Evolutionary conservation across 2,329 filamentous ascomycete species (phyloP).

Genomic region (Claviceps purpurea): DNA sequence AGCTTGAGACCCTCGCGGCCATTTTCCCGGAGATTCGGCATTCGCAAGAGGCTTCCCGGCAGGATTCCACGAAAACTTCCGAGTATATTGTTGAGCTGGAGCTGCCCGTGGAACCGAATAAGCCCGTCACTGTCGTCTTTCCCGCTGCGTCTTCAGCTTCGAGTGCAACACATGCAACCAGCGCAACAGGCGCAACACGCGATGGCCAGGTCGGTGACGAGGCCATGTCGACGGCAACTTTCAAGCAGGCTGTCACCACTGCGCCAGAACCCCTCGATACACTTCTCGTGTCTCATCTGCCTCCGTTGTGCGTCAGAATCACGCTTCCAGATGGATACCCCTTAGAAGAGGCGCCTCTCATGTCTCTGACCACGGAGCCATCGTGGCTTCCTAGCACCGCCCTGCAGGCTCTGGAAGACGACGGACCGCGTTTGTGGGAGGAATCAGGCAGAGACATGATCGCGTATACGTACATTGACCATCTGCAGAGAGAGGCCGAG

Average conservation of each 20-base stretch:
- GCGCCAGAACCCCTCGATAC: slow-evolving; percentile 24
- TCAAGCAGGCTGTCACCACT: slow-evolving; percentile 1
- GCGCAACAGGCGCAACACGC: not conserved
- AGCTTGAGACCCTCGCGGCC: slow-evolving; percentile 47
- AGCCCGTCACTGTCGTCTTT: slow-evolving; percentile 44
- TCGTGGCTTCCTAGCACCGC: slow-evolving; percentile 41
- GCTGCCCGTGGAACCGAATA: slow-evolving; percentile 40
- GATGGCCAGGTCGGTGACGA: not conserved
- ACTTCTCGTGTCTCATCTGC: slow-evolving; percentile 42
- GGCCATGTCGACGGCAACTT: not conserved
- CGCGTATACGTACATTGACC: slow-evolving; percentile 51
- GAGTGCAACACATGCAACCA: not conserved
- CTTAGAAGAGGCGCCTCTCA: slow-evolving; percentile 32
- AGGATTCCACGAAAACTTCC: not conserved
- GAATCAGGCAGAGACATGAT: slow-evolving; percentile 46
- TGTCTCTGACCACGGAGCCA: slow-evolving; percentile 39
- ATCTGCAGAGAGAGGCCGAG: slow-evolving; percentile 44
- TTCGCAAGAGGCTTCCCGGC: slow-evolving; percentile 22
- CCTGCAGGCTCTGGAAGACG: slow-evolving; percentile 34
- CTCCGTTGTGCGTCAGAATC: slow-evolving; percentile 40
- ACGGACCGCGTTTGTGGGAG: slow-evolving; percentile 45
- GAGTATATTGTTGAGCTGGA: slow-evolving; percentile 40
- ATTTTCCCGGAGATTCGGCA: slow-evolving; percentile 53
- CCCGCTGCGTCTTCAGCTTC: slow-evolving; percentile 28
- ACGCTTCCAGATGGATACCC: slow-evolving; percentile 47